These are phyloP conservation scores for Stephania yunnanensis DNA, from an alignment of 164 flowering plant species.

Conservation along the genomic window DNA sequence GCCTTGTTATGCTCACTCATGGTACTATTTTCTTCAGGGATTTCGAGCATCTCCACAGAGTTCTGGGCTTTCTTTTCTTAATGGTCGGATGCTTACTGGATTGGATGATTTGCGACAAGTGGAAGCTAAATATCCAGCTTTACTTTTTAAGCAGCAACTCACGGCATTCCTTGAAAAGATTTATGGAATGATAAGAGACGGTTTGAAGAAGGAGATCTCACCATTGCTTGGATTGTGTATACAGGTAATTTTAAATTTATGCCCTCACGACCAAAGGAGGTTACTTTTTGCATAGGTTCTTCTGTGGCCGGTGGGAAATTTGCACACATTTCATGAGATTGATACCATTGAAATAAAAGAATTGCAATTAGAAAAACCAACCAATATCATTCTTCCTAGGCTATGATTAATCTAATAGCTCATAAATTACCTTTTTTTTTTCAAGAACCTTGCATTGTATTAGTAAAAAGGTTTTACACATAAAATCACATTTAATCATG, in stretches of 20 bases:
- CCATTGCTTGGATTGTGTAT: conserved; percentile 93
- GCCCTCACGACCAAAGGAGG: too few species aligned
- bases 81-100: conserved; percentile 67
- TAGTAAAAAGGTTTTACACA: too few species aligned
- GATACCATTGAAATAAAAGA: too few species aligned
- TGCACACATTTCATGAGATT: too few species aligned
- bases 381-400: neutral
- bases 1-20: neutral
- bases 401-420: neutral
- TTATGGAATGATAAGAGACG: conserved; percentile 98
- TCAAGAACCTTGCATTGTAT: too few species aligned
- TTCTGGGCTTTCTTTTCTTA: conserved; percentile 73
- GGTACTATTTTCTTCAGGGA: conserved; percentile 37
- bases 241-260: conserved; percentile 50
- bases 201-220: conserved; percentile 92
- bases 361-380: neutral
- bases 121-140: conserved; percentile 98
- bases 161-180: conserved; percentile 98
- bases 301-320: too few species aligned
- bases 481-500: too few species aligned
- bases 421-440: neutral
- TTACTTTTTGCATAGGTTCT: too few species aligned
- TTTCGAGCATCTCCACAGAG: conserved; percentile 88
- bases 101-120: conserved; percentile 82
- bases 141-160: conserved; percentile 95